phyloP scores from a whole-genome alignment of 176 grass and related monocot species.

The Elymus sibiricus region DNA sequence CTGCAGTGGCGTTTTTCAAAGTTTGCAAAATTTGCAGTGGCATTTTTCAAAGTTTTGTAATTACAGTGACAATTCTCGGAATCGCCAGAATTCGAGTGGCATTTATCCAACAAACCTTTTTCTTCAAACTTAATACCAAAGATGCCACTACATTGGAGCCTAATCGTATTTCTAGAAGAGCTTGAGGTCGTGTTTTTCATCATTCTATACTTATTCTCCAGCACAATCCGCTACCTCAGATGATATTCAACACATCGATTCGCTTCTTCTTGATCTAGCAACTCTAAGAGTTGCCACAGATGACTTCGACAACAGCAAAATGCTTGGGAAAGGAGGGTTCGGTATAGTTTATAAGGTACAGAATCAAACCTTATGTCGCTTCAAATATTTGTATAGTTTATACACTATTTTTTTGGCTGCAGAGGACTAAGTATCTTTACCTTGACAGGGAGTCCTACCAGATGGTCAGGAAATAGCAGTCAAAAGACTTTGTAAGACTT shows the following conservation, averaged over 20 bases:
- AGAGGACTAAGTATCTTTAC: not conserved
- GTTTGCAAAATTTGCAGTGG: too few relatives aligned
- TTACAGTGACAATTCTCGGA: too few relatives aligned
- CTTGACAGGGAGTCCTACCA: slow-evolving; percentile 23
- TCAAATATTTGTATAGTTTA: not conserved
- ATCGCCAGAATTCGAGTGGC: too few relatives aligned
- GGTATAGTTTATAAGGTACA: slow-evolving; percentile 63
- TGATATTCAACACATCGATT: slow-evolving; percentile 27
- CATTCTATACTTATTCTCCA: not conserved
- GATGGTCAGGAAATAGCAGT: slow-evolving; percentile 39
- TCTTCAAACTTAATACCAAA: not conserved
- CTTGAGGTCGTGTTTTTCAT: not conserved
- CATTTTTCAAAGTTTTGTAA: too few relatives aligned
- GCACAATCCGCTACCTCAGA: slow-evolving; percentile 26
- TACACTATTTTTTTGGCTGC: not conserved
- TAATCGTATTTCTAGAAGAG: not conserved
- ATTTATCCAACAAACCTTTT: too few relatives aligned
- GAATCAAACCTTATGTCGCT: not conserved
- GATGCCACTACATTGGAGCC: not conserved
- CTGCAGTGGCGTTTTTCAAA: too few relatives aligned
- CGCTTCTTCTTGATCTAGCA: slow-evolving; percentile 44
- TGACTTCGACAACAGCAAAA: slow-evolving; percentile 46
- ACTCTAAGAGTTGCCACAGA: slow-evolving; percentile 41
- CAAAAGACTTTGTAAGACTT: slow-evolving; percentile 21
- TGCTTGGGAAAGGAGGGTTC: slow-evolving; percentile 60